phyloP scores from a whole-genome alignment of 352 stramenopile species.

The Pythium sp. region DNA sequence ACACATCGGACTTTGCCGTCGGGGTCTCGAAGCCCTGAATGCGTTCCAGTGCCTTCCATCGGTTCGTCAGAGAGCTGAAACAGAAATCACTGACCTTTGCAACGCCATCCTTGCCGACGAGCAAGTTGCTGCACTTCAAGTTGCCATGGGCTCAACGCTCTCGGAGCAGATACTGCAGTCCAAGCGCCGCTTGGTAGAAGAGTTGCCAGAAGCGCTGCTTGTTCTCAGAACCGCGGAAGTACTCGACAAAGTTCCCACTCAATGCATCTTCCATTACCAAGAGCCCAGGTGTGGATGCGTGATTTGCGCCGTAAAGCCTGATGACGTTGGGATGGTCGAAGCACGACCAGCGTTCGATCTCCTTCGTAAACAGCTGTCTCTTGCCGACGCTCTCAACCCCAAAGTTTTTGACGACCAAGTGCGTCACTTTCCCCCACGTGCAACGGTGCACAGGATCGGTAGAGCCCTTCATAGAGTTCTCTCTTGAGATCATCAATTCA shows the following conservation, averaged over 20 bases:
- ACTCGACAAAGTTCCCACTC: conserved; percentile 32
- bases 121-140: conserved; percentile 84
- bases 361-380: conserved; percentile 22
- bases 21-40: conserved; percentile 1
- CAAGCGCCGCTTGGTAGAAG: conserved; percentile 39
- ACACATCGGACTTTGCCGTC: conserved; percentile 2
- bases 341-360: conserved; percentile 32
- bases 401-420: conserved; percentile 39
- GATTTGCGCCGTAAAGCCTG: conserved; percentile 25
- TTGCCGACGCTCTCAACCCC: neutral
- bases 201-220: conserved; percentile 19
- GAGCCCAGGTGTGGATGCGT: neutral
- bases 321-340: conserved; percentile 33
- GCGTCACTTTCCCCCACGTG: conserved; percentile 19
- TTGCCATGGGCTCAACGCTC: conserved; percentile 68
- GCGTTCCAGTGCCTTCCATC: conserved; percentile 36
- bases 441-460: conserved; percentile 21
- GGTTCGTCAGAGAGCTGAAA: conserved; percentile 28
- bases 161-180: conserved; percentile 52
- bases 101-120: conserved; percentile 46
- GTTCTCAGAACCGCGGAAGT: conserved; percentile 13
- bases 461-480: conserved; percentile 9
- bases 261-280: conserved; percentile 35
- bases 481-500: neutral
- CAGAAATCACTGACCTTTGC: conserved; percentile 42